Evolutionary conservation across 495 filamentous ascomycete genomes (phyloP).

Genomic region (Talaromyces trachyspermus): DNA sequence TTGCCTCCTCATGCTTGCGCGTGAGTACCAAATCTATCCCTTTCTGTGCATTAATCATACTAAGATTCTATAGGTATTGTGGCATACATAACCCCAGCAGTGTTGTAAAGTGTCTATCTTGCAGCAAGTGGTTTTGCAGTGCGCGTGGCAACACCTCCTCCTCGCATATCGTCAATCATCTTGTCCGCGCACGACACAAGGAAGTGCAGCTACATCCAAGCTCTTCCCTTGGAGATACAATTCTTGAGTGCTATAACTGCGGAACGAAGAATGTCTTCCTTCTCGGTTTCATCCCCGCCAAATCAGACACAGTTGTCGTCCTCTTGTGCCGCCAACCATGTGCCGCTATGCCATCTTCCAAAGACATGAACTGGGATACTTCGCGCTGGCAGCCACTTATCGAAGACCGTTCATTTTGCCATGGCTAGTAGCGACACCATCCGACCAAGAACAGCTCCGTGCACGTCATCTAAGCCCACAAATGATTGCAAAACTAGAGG

Average conservation of each 20-base stretch:
- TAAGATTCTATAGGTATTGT: conserved; percentile 63
- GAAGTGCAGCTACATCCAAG: conserved; percentile 94
- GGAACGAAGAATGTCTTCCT: conserved; percentile 99
- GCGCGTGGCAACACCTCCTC: conserved; percentile 93
- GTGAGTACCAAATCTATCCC: conserved; percentile 44
- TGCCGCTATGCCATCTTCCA: conserved; percentile 88
- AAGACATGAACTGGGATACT: conserved; percentile 99
- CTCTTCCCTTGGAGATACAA: conserved; percentile 94
- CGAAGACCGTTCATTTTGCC: conserved; percentile 91
- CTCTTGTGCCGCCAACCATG: conserved; percentile 95
- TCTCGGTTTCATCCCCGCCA: conserved; percentile 99
- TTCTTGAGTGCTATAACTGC: conserved; percentile 98
- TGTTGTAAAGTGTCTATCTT: conserved; percentile 92
- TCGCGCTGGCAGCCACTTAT: conserved; percentile 97
- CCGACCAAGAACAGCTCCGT: conserved; percentile 92
- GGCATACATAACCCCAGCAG: conserved; percentile 93
- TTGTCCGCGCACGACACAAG: conserved; percentile 95
- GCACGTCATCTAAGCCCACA: conserved; percentile 90
- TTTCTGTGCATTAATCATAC: not conserved
- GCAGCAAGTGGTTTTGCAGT: conserved; percentile 99
- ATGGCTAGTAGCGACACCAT: conserved; percentile 86
- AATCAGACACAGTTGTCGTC: conserved; percentile 96
- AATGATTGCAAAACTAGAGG: conserved; percentile 93
- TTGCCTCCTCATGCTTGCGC: conserved; percentile 95
- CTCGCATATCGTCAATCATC: conserved; percentile 96